Evolutionary conservation across 352 stramenopile genomes (phyloP).

Genomic region (Globisporangium heterothallicum): DNA sequence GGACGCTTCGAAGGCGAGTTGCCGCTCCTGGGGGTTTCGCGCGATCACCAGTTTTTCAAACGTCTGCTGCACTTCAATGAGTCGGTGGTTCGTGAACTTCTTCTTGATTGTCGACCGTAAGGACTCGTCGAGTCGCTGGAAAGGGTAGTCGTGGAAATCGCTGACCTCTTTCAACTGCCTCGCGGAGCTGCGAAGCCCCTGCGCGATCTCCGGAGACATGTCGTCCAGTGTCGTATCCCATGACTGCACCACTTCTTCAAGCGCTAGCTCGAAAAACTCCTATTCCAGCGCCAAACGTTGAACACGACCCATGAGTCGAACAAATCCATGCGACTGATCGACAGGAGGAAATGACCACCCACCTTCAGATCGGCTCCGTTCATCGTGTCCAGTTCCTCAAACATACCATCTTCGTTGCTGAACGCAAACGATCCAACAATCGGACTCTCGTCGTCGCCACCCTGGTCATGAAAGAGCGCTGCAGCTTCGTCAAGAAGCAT

Average conservation of each 20-base stretch:
- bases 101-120: constrained; percentile 31
- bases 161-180: constrained; percentile 47
- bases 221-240: constrained; percentile 50
- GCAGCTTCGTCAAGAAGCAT: constrained; percentile 50
- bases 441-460: constrained; percentile 31
- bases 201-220: constrained; percentile 41
- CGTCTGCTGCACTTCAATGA: constrained; percentile 58
- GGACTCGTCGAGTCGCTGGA: constrained; percentile 42
- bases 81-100: constrained; percentile 53
- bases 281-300: no score
- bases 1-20: constrained; percentile 47
- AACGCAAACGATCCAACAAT: constrained; percentile 55
- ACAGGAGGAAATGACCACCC: no score
- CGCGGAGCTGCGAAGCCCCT: constrained; percentile 37
- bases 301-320: neutral
- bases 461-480: constrained; percentile 26
- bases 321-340: neutral
- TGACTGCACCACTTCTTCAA: constrained; percentile 55
- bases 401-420: constrained; percentile 46
- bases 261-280: constrained; percentile 65
- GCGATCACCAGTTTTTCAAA: constrained; percentile 66
- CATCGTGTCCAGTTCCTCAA: constrained; percentile 64
- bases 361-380: constrained; percentile 70
- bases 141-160: constrained; percentile 40
- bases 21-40: constrained; percentile 36